Evolutionary conservation across 495 filamentous ascomycete species (phyloP), one percentile per base, ranked within the genome.

Genomic region (Endocarpon pusillum): DNA sequence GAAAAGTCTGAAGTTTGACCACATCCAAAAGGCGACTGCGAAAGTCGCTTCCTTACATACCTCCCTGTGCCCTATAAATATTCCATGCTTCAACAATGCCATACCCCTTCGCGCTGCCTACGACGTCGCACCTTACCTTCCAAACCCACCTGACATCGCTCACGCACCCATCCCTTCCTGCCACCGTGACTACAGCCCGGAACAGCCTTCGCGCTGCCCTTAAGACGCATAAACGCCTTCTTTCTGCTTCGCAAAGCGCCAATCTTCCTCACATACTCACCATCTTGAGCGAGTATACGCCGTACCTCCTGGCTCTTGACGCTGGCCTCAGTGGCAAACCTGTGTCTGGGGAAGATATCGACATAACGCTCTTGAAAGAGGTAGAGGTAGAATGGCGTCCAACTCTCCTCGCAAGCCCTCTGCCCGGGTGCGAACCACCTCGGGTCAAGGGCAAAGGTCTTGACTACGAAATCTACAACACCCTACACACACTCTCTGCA

Each of bases 81-180:
- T n/a, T n/a, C n/a, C n/a, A n/a, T n/a, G n/a, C n/a, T n/a, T n/a
- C 28, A 31, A 68, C 38, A 21, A 93, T 94, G 86, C 83, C 87
- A 27, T 94, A 76, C 52, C 73, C 76, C 14, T 91, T 86, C 46
- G 59, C 64, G 21, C 69, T 93, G 23, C 81, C 85, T 2, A 93
- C 84, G 15, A 92, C 85, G 16, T 89, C 81, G 2, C 64, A 72
- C 27, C 71, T 86, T 43, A 75, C 76, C 23, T 87, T 92, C 49
- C 73, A 80, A 6, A 59, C 71, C 14, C 74, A 63, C 56, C 72
- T 86, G 46, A 59, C 49, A 34, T 78, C 72, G 35, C 62, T 69
- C 33, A 78, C 78, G 2, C 86, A 92, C 48, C 83, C 86, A 4
- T 86, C 86, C 0, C 67, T 94, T 8, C 81, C 81, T 7, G 64